Evolutionary conservation across 1,284 basidiomycete genomes (phyloP), one percentile per base, ranked within the genome.

Genomic region (Quambalaria eucalypti): DNA sequence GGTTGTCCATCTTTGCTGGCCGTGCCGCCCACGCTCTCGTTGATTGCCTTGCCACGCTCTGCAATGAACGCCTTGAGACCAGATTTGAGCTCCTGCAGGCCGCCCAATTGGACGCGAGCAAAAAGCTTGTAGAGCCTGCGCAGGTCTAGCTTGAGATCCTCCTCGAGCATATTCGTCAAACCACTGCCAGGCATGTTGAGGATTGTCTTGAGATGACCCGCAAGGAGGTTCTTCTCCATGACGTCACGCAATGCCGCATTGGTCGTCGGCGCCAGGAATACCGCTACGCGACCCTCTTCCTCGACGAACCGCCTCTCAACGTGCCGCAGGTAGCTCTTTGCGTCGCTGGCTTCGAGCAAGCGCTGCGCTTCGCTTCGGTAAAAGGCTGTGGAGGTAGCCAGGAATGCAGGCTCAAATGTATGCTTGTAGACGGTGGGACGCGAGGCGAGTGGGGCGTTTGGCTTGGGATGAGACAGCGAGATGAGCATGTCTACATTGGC

Each of bases 131-230:
- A 93, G 55, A 99, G 76, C 9, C 90, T 83, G 16, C 81, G 81
- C 21, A 98, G 80, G 68, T 95, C 90, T 6, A 84, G 82, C 16
- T 83, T 77, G 68, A 86, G 87, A 71, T 89, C 84, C 19, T 82
- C 77, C 71, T 97, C 89, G 49, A 98, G 82, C 88, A 98, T 90
- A 10, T 80, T 78, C 60, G 90, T 85, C 42, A 99, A 78, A 2
- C 95, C 95, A 2, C 90, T 90, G 55, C 86, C 84, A 0, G 85
- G 82, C 82, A 90, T 89, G 40, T 81, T 80, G 60, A 97, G 83
- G 54, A 97, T 82, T 4, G 82, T 80, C 19, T 80, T 72, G 7
- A 97, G 79, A 76, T 97, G 89, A 8, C 85, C 81, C 0, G 85
- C 83, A 46, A 98, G 80, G 33, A 98, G 83, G 54, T 85, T 78